Base-by-base conservation (phyloP, 2,329 filamentous ascomycete genomes). In the Claviceps sorghi region DNA sequence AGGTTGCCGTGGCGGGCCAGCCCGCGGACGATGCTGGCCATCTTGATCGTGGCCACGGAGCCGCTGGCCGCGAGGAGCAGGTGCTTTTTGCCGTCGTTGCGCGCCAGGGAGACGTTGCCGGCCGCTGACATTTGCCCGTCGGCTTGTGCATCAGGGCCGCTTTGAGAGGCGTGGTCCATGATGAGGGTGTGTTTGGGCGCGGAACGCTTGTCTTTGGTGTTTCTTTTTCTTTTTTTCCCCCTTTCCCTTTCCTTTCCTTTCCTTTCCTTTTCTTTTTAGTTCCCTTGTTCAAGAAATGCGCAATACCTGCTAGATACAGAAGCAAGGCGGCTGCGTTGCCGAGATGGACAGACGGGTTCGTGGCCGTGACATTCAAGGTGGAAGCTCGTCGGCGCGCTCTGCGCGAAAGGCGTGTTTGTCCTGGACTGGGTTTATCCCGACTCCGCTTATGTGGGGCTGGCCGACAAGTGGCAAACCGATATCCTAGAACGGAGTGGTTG, bases 1-100 rank as follows among this genome's bases (percentile, higher is more conserved):
- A 96, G 72, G 48, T 69, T 76, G 62, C 57, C 64, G 60, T 59
- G 74, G 45, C 63, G 59, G 17, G 68, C 73, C 4, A 90, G 75
- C 1, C 80, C 74, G 19, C 69, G 61, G 54, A 84, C 72, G 58
- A 90, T 87, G 41, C 77, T 71, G 1, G 81, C 81, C 2, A 88
- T 71, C 64, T 96, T 96, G 62, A 95, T 95, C 7, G 86, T 88
- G 15, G 90, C 90, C n/a, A 95, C 88, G 1, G 85, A 74, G 30
- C 72, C 70, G 7, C 63, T 64, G 5, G 69, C 69, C 0, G 71
- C 70, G 6, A 74, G 63, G 1, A 74, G 61, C 13, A 74, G 60
- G 51, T 74, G 71, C 13, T 59, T 61, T 54, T 72, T 73, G 56
- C 66, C 67, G 49, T 73, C 71, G 32, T 55, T 55, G 19, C 64